Evolutionary conservation across 768 basidiomycete genomes (phyloP).

Genomic region (Termitomyces sp.): DNA sequence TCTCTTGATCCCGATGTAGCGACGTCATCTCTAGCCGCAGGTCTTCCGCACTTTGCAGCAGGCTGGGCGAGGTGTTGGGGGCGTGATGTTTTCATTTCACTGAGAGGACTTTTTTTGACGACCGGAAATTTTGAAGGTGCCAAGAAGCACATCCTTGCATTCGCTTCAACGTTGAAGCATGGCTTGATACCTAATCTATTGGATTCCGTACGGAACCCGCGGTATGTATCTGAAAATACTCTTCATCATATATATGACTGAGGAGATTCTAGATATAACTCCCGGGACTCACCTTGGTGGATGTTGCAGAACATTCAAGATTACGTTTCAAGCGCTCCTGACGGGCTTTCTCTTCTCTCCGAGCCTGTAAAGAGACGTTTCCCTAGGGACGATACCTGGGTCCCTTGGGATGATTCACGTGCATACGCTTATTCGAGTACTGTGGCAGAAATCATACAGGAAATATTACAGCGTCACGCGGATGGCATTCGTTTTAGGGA

Average conservation of each 20-base stretch:
- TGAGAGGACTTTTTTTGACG: constrained; percentile 89
- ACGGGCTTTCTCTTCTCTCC: constrained; percentile 75
- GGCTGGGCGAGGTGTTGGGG: constrained; percentile 99
- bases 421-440: constrained; percentile 83
- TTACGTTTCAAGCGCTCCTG: constrained; percentile 79
- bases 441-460: constrained; percentile 94
- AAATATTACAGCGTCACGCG: constrained; percentile 92
- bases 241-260: not conserved
- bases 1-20: constrained; percentile 73
- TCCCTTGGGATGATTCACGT: constrained; percentile 80
- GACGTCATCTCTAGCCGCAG: constrained; percentile 87
- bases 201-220: constrained; percentile 82
- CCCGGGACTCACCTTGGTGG: constrained; percentile 98
- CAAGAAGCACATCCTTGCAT: constrained; percentile 86
- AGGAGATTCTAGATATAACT: constrained; percentile 68
- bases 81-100: constrained; percentile 89
- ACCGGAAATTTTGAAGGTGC: constrained; percentile 89
- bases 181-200: constrained; percentile 95
- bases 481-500: constrained; percentile 92
- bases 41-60: constrained; percentile 89
- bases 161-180: constrained; percentile 91
- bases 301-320: constrained; percentile 99
- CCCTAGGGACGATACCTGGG: constrained; percentile 92
- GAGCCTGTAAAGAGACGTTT: constrained; percentile 91
- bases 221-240: constrained; percentile 40